Conservation (phyloP, 139 green algal genomes). For the Picochlorum sp. region DNA sequence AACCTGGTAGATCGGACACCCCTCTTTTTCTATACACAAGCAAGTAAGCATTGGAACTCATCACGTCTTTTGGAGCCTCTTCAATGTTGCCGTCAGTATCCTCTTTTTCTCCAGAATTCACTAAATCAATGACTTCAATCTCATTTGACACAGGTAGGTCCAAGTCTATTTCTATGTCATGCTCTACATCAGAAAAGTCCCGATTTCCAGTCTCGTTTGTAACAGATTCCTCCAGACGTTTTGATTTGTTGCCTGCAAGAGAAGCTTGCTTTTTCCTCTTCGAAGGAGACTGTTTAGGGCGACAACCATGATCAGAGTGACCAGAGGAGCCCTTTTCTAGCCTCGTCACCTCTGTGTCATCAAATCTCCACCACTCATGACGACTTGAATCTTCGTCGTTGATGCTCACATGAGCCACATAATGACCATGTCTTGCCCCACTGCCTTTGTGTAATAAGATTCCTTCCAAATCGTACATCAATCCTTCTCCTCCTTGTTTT, state of each 20-base stretch:
- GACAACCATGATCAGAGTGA: slow-evolving; percentile 31
- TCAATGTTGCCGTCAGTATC: not conserved
- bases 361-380: slow-evolving; percentile 74
- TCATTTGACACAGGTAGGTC: too few relatives aligned
- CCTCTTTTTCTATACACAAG: slow-evolving; percentile 47
- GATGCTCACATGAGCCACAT: slow-evolving; percentile 35
- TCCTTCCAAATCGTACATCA: slow-evolving; percentile 53
- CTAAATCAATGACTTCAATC: not conserved
- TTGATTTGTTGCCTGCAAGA: not conserved
- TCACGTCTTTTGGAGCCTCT: slow-evolving; percentile 5
- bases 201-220: not conserved
- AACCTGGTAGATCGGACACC: slow-evolving; percentile 5
- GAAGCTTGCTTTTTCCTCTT: not conserved
- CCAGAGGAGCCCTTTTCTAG: slow-evolving; percentile 34
- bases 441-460: slow-evolving; percentile 81
- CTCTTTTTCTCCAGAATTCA: too few relatives aligned
- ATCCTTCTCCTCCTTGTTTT: not conserved
- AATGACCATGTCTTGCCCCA: slow-evolving; percentile 68
- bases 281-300: not conserved
- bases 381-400: slow-evolving; percentile 10
- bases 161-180: not conserved
- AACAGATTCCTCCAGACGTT: not conserved
- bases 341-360: slow-evolving; percentile 56
- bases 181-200: not conserved
- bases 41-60: slow-evolving; percentile 60